Evolutionary conservation across 257 asterid genomes (phyloP), one percentile per base, ranked within the genome.

Genomic region (Henckelia pumila): DNA sequence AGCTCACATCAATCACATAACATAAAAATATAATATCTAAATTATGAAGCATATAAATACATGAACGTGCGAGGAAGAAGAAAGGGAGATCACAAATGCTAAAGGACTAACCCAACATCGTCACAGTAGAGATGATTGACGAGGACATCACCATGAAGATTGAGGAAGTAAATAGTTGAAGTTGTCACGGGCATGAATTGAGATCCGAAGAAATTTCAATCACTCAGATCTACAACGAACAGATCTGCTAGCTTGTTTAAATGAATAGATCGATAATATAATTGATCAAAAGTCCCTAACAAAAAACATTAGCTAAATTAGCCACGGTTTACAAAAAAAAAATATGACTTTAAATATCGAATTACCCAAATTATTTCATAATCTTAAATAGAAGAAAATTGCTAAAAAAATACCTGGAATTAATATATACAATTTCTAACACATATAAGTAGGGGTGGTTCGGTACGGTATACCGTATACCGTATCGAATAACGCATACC

Each of bases 91-190:
- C 6, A 49, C 8, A 47, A 8, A 69, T 59, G 23, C 17, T 10
- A 21, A 28, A 29, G 49, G 7, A 69, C 76, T 68, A 53, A 93
- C 99, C 99, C 97, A 78, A 93, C 99, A 68, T 93, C 99, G 63
- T 93, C 99, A 21, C 99, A 97, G 57, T 93, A 93, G 64, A 93
- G 97, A 76, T 97, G 99, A 80, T 93, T 93, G 79, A 93, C 90
- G 83, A 93, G 96, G 74, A 90, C 96, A 84, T 93, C 97, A 79
- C 99, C 99, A 26, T 97, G 95, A 73, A 93, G 97, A 79, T 93
- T 93, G 35, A 93, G 85, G 77, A 93, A 93, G 79, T 93, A 93
- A 53, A 93, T 78, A 68, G 99, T 96, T 49, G 99, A 93, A 79
- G 99, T 97, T 77, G 99, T 95, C 75, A 93, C 90, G 35, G 99